Conservation (phyloP, 2,329 filamentous ascomycete species). For the Calonectria naviculata region DNA sequence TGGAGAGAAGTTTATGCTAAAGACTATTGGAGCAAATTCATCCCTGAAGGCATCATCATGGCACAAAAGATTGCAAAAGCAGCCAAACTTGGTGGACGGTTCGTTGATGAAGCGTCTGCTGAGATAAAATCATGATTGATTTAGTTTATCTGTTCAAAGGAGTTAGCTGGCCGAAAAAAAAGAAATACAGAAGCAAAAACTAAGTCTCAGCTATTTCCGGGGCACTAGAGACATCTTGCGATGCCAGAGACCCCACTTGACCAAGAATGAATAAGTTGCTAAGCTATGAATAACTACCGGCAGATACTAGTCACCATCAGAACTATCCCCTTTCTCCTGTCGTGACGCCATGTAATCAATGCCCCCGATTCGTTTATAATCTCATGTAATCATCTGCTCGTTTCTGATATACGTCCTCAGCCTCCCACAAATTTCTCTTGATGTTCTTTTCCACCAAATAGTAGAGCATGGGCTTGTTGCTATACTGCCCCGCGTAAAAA, state of each 20-base stretch:
- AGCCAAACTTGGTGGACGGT: not conserved
- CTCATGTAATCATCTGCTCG: not conserved
- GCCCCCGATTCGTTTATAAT: not conserved
- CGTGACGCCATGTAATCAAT: no score
- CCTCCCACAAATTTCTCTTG: not conserved
- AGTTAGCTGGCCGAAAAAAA: no score
- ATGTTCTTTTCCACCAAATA: not conserved
- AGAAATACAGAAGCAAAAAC: no score
- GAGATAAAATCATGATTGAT: not conserved
- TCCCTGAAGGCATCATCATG: not conserved
- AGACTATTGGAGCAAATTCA: not conserved
- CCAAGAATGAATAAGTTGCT: no score
- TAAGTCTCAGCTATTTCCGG: no score
- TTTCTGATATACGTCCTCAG: not conserved
- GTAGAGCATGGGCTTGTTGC: not conserved
- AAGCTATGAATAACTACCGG: no score
- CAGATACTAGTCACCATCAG: no score
- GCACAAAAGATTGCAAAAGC: not conserved
- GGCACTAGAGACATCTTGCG: no score
- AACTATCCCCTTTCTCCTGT: no score
- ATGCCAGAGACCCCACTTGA: no score
- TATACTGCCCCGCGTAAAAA: not conserved
- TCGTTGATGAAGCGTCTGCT: not conserved
- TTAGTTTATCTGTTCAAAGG: no score
- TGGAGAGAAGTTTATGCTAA: not conserved